Evolutionary conservation across 257 asterid genomes (phyloP).

Genomic region (Thymus quinquecostatus): DNA sequence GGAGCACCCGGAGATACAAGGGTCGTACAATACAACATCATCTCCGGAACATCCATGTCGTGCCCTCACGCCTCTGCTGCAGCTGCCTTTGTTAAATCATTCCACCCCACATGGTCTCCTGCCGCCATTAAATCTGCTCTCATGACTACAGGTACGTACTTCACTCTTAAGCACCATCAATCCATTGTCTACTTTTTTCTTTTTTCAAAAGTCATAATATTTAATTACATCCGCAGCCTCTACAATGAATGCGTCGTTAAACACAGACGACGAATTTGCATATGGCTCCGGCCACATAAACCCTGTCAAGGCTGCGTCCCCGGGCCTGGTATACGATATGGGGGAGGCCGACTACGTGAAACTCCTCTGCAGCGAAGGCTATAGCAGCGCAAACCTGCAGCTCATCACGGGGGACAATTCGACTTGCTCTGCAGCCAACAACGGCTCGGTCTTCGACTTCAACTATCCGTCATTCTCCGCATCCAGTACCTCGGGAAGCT

Average conservation of each 20-base stretch:
- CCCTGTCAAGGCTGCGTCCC: conserved; percentile 58
- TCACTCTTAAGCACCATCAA: too few species aligned
- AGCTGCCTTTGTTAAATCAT: conserved; percentile 64
- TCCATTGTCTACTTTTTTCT: neutral
- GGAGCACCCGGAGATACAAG: conserved; percentile 43
- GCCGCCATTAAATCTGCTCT: conserved; percentile 69
- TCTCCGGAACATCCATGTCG: conserved; percentile 67
- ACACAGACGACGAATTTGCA: conserved; percentile 56
- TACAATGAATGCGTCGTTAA: conserved; percentile 37
- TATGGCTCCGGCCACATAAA: conserved; percentile 72
- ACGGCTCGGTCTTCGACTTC: conserved; percentile 50
- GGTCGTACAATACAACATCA: conserved; percentile 49
- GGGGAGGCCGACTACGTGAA: conserved; percentile 50
- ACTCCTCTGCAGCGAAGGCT: conserved; percentile 68
- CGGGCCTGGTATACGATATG: conserved; percentile 66
- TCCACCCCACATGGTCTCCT: conserved; percentile 67
- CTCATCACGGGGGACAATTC: conserved; percentile 52
- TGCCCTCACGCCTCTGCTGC: conserved; percentile 77
- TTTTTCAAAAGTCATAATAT: too few species aligned
- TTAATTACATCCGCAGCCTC: conserved; percentile 36
- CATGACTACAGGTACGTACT: conserved; percentile 54
- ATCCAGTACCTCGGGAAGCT: conserved; percentile 21
- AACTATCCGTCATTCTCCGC: conserved; percentile 60
- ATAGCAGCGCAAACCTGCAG: conserved; percentile 39
- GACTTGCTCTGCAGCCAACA: conserved; percentile 45